Conservation (phyloP, 2,329 filamentous ascomycete genomes). For the Ceratocystis variospora region DNA sequence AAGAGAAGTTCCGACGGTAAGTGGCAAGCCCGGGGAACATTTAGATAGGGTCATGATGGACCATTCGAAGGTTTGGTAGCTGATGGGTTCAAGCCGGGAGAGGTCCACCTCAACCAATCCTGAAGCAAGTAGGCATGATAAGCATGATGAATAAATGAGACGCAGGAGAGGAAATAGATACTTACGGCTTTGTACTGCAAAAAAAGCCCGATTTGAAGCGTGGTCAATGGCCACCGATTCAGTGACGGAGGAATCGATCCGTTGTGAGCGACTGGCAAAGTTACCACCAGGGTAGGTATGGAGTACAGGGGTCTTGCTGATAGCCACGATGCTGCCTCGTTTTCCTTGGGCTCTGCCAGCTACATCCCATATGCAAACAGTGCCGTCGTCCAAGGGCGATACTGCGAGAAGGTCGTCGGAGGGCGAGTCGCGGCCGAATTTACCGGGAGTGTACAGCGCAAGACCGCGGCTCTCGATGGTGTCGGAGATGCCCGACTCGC, state of each 20-base stretch:
- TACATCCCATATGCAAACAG: slow-evolving; percentile 75
- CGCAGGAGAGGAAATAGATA: slow-evolving; percentile 19
- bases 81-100: slow-evolving; percentile 53
- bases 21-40: slow-evolving; percentile 48
- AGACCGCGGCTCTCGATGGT: slow-evolving; percentile 58
- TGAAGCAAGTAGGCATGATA: slow-evolving; percentile 19
- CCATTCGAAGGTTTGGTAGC: slow-evolving; percentile 60
- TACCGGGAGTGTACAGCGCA: slow-evolving; percentile 43
- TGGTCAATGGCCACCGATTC: slow-evolving; percentile 76
- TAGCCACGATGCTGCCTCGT: slow-evolving; percentile 50
- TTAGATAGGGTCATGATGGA: slow-evolving; percentile 72
- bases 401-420: slow-evolving; percentile 43
- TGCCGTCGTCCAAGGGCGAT: slow-evolving; percentile 69
- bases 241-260: slow-evolving; percentile 52
- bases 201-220: slow-evolving; percentile 52
- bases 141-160: not conserved
- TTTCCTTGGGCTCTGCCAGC: slow-evolving; percentile 37
- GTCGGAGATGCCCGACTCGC: slow-evolving; percentile 31
- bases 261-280: slow-evolving; percentile 10
- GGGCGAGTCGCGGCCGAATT: slow-evolving; percentile 35
- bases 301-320: slow-evolving; percentile 54
- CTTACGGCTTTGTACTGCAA: slow-evolving; percentile 61
- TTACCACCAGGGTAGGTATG: slow-evolving; percentile 6
- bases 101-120: slow-evolving; percentile 72
- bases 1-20: slow-evolving; percentile 72